Evolutionary conservation across 805 yeast species (phyloP).

Genomic region (Spathaspora hagerdaliae): DNA sequence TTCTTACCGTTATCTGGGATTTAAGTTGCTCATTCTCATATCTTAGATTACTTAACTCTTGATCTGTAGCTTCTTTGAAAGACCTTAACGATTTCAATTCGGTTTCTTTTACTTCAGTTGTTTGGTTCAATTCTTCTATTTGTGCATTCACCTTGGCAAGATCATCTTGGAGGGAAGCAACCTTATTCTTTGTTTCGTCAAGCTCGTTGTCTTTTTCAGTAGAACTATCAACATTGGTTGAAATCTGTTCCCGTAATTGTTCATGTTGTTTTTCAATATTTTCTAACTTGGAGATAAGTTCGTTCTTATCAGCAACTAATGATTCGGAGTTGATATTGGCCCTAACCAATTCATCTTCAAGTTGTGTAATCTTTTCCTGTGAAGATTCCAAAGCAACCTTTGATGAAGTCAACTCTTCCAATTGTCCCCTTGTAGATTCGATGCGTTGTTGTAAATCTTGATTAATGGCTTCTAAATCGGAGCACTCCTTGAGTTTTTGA

Average conservation of each 20-base stretch:
- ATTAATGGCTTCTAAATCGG: background rate
- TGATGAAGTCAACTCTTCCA: background rate
- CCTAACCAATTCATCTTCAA: background rate
- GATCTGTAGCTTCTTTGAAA: background rate
- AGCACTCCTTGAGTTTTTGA: background rate
- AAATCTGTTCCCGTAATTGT: background rate
- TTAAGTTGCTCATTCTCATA: background rate
- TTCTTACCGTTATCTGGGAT: background rate
- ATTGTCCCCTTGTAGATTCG: background rate
- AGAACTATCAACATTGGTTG: background rate
- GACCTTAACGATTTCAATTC: background rate
- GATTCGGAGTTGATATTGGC: background rate
- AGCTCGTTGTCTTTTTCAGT: background rate
- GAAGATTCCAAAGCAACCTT: background rate
- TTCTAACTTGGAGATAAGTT: background rate
- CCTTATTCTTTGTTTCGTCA: background rate
- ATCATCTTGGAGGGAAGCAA: background rate
- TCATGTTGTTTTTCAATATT: background rate
- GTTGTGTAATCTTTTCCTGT: background rate
- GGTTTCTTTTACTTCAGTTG: background rate
- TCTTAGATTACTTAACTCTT: background rate
- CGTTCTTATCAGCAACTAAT: background rate
- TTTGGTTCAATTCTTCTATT: background rate
- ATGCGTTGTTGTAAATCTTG: background rate
- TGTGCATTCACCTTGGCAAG: background rate